phyloP scores from a whole-genome alignment of 495 filamentous ascomycete species.

The Daldinia loculata region DNA sequence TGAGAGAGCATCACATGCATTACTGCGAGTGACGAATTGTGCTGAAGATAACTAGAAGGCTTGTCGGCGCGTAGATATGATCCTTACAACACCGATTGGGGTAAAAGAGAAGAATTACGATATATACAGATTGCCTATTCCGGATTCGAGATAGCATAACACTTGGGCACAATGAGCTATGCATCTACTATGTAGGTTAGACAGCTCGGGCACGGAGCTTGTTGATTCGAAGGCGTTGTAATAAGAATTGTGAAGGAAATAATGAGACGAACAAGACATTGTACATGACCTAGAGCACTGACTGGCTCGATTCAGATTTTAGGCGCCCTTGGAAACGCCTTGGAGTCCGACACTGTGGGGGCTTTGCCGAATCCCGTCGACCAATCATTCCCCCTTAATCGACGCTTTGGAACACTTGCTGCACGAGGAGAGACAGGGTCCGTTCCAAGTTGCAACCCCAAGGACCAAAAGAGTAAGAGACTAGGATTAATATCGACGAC shows the following conservation, averaged over 20 bases:
- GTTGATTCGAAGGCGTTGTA: slow-evolving; percentile 24
- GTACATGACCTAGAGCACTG: slow-evolving; percentile 7
- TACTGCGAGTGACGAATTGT: slow-evolving; percentile 31
- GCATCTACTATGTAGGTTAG: neutral
- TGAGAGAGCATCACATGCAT: slow-evolving; percentile 28
- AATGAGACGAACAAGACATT: slow-evolving; percentile 15
- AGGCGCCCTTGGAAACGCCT: slow-evolving; percentile 57
- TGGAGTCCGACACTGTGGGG: slow-evolving; percentile 48
- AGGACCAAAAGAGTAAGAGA: slow-evolving; percentile 5
- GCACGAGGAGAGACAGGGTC: slow-evolving; percentile 51
- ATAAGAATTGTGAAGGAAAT: slow-evolving; percentile 9
- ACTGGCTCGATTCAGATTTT: slow-evolving; percentile 41
- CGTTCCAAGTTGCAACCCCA: slow-evolving; percentile 49
- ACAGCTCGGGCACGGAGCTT: neutral
- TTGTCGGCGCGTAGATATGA: slow-evolving; percentile 42
- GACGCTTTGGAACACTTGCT: slow-evolving; percentile 52
- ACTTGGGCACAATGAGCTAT: slow-evolving; percentile 17
- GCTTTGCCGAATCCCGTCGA: slow-evolving; percentile 37
- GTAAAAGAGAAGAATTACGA: slow-evolving; percentile 38
- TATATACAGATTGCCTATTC: slow-evolving; percentile 32
- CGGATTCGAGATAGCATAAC: slow-evolving; percentile 28
- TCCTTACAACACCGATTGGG: slow-evolving; percentile 32
- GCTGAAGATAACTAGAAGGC: slow-evolving; percentile 24
- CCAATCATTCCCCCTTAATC: slow-evolving; percentile 51
- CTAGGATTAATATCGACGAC: slow-evolving; percentile 13